phyloP scores from a whole-genome alignment of 495 filamentous ascomycete species.

The Penicillium steckii region DNA sequence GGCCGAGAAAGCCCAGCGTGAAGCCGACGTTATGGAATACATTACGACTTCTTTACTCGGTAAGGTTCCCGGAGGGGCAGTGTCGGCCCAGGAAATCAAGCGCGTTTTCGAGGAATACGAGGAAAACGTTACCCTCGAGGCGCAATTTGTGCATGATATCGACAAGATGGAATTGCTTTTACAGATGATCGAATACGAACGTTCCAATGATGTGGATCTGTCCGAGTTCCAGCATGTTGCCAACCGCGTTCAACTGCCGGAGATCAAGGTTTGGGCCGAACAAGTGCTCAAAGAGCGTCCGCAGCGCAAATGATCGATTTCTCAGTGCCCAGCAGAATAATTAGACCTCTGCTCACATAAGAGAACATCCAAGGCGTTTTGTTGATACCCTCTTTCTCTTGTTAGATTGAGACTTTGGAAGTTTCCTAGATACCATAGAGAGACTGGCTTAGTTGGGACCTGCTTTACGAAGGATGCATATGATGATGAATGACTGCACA shows the following conservation, averaged over 20 bases:
- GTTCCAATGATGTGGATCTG: conserved; percentile 66
- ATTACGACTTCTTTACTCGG: conserved; percentile 70
- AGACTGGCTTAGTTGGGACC: conserved; percentile 2
- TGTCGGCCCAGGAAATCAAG: conserved; percentile 65
- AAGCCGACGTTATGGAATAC: conserved; percentile 87
- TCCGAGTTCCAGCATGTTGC: conserved; percentile 81
- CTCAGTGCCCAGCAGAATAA: not conserved
- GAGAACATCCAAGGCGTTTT: conserved; percentile 12
- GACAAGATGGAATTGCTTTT: conserved; percentile 93
- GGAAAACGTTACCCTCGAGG: conserved; percentile 75
- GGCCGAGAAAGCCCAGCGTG: conserved; percentile 80
- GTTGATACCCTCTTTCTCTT: conserved; percentile 2
- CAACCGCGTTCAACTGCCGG: conserved; percentile 65
- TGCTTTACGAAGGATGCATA: conserved; percentile 16
- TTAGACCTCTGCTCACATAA: not conserved
- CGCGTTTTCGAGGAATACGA: conserved; percentile 93
- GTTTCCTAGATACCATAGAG: conserved; percentile 23
- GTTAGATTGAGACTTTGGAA: conserved; percentile 7
- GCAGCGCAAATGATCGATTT: conserved; percentile 33
- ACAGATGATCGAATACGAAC: conserved; percentile 98
- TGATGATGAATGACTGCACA: conserved; percentile 18
- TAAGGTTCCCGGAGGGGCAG: conserved; percentile 62
- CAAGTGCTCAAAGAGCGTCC: conserved; percentile 71
- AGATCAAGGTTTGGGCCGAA: conserved; percentile 76
- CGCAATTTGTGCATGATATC: conserved; percentile 89